These are phyloP conservation scores for Aspergillus hortae DNA, from an alignment of 2,329 filamentous ascomycete genomes.

Conservation along the genomic window DNA sequence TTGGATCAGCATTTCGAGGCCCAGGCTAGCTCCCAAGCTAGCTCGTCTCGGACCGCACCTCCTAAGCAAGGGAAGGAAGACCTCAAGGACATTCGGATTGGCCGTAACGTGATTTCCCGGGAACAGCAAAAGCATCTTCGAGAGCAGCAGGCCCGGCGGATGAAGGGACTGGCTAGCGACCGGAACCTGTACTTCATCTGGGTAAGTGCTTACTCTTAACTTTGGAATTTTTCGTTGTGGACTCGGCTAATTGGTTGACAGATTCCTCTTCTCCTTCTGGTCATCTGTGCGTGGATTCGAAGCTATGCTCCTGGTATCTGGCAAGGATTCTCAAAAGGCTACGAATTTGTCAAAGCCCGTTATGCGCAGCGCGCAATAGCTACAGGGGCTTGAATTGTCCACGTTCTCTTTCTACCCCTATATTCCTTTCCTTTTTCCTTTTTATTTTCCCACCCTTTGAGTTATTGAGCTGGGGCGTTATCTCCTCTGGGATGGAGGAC, in stretches of 20 bases:
- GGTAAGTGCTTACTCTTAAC: slow-evolving; percentile 35
- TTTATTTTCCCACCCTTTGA: slow-evolving; percentile 9
- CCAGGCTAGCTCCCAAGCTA: slow-evolving; percentile 26
- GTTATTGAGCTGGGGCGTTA: slow-evolving; percentile 25
- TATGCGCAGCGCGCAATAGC: slow-evolving; percentile 33
- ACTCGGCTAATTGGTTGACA: slow-evolving; percentile 19
- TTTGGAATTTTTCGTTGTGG: neutral
- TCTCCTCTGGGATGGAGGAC: slow-evolving; percentile 14
- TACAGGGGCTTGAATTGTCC: slow-evolving; percentile 23
- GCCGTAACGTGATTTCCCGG: slow-evolving; percentile 40
- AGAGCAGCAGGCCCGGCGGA: slow-evolving; percentile 44
- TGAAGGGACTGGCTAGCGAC: slow-evolving; percentile 49
- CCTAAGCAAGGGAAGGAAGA: slow-evolving; percentile 30
- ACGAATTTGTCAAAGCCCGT: slow-evolving; percentile 37
- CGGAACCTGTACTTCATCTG: slow-evolving; percentile 53
- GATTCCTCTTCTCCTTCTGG: slow-evolving; percentile 48
- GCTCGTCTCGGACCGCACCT: slow-evolving; percentile 16
- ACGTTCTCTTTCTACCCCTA: slow-evolving; percentile 8
- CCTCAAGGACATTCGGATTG: slow-evolving; percentile 41
- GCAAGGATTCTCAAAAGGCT: slow-evolving; percentile 35
- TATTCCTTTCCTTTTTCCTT: slow-evolving; percentile 9
- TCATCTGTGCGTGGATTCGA: slow-evolving; percentile 44
- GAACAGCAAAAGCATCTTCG: slow-evolving; percentile 47
- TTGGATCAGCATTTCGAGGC: slow-evolving; percentile 44
- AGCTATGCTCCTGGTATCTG: slow-evolving; percentile 42